Percentiles rank a stretch among this genome's conserved stretches.
Conservation (phyloP, 2,329 filamentous ascomycete genomes). For the Periglandula ipomoeae region DNA sequence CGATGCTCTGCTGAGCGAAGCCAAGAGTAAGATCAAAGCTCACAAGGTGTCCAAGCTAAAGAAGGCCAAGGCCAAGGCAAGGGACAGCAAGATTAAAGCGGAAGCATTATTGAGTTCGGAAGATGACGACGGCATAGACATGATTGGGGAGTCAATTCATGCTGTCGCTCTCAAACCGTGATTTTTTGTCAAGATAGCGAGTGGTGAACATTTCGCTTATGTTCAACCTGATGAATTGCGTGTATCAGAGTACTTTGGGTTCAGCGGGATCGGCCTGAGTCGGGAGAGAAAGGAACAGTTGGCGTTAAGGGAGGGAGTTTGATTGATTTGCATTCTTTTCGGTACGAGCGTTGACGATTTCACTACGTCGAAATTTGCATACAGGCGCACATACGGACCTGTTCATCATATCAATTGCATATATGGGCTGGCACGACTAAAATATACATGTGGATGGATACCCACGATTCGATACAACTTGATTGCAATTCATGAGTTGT, state of each 20-base stretch:
- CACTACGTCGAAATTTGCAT: background rate
- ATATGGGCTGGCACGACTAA: background rate
- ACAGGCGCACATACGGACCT: background rate
- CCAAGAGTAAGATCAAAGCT: conserved; percentile 8
- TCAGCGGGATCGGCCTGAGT: no score
- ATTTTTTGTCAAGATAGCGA: background rate
- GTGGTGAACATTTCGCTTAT: no score
- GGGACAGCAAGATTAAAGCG: background rate
- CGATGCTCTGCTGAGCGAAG: conserved; percentile 10
- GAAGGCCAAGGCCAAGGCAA: conserved; percentile 5
- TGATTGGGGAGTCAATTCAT: conserved; percentile 6
- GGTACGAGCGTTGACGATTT: background rate
- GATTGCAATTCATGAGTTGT: no score
- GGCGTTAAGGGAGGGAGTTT: background rate
- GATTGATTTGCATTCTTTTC: background rate
- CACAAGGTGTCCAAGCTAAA: conserved; percentile 10
- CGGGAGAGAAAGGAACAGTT: no score
- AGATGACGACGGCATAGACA: conserved; percentile 3
- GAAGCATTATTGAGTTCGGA: background rate
- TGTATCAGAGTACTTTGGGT: no score
- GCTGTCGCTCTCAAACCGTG: conserved; percentile 1
- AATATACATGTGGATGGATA: background rate
- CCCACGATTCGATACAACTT: background rate
- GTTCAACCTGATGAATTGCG: no score
- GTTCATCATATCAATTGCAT: background rate